Percentiles rank a stretch among this genome's conserved stretches.
phyloP scores from a whole-genome alignment of 768 basidiomycete species.

The Leccinum sublutescens region DNA sequence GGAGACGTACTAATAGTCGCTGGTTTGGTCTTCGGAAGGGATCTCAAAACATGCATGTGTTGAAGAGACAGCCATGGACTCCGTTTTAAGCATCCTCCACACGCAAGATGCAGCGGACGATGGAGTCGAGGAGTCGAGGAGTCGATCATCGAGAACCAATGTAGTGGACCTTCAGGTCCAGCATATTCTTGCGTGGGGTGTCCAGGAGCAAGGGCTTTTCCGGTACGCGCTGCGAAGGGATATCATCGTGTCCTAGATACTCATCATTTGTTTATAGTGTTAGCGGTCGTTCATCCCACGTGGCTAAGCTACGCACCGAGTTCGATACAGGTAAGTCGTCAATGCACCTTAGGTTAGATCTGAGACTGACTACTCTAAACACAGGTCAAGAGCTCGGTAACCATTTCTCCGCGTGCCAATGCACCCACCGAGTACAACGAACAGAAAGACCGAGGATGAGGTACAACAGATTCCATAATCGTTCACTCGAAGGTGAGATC shows the following conservation, averaged over 20 bases:
- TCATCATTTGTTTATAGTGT: slow-evolving; percentile 49
- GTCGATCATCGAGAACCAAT: neutral
- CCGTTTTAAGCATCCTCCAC: slow-evolving; percentile 10
- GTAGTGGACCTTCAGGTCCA: slow-evolving; percentile 34
- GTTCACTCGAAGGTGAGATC: no score
- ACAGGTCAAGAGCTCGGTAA: slow-evolving; percentile 40
- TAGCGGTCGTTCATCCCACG: slow-evolving; percentile 82
- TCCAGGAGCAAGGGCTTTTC: slow-evolving; percentile 85
- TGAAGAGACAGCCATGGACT: slow-evolving; percentile 52
- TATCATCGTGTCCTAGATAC: neutral
- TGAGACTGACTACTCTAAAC: slow-evolving; percentile 10
- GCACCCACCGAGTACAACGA: no score
- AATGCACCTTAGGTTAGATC: neutral
- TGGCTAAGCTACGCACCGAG: slow-evolving; percentile 68
- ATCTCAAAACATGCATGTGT: slow-evolving; percentile 54
- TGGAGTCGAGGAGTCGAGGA: neutral
- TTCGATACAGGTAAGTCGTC: slow-evolving; percentile 69
- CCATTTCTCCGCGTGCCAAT: no score
- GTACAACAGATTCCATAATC: no score
- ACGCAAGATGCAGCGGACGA: slow-evolving; percentile 3
- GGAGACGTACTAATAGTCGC: slow-evolving; percentile 32
- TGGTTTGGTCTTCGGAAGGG: slow-evolving; percentile 67
- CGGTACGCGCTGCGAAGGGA: slow-evolving; percentile 48
- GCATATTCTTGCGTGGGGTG: slow-evolving; percentile 77
- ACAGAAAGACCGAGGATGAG: no score